These are phyloP conservation scores for Trichoderma afroharzianum DNA, from an alignment of 2,329 filamentous ascomycete species.

Conservation along the genomic window DNA sequence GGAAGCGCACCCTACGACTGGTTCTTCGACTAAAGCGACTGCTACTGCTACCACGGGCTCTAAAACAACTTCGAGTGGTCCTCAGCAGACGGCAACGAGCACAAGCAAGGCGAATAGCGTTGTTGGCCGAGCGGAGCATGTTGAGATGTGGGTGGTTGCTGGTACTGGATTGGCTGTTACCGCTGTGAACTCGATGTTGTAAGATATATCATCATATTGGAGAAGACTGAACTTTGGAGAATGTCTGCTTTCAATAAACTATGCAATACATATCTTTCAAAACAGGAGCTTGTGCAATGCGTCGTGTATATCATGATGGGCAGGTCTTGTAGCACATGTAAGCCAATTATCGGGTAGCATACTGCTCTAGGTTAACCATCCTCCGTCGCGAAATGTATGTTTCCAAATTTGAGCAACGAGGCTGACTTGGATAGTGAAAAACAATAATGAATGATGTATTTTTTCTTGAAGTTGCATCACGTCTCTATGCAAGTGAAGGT, in stretches of 20 bases:
- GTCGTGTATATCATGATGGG: not conserved
- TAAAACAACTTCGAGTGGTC: not conserved
- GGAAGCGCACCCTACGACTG: not conserved
- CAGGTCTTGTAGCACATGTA: not conserved
- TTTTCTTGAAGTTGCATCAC: not conserved
- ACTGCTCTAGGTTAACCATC: not conserved
- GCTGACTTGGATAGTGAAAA: not conserved
- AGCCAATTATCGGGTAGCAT: not conserved
- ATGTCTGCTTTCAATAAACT: too few relatives aligned
- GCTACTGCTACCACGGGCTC: not conserved
- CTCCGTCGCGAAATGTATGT: too few relatives aligned
- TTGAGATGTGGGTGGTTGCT: not conserved
- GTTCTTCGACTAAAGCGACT: not conserved
- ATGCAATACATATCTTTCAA: not conserved
- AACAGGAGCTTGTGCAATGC: not conserved
- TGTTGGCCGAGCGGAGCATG: not conserved
- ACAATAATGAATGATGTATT: not conserved
- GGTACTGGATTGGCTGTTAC: not conserved
- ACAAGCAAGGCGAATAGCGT: not conserved
- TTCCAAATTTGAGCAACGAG: not conserved
- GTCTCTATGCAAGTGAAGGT: not conserved
- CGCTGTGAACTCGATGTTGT: not conserved
- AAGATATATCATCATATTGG: too few relatives aligned
- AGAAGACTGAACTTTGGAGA: too few relatives aligned
- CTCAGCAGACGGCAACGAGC: not conserved